Conservation (phyloP, 768 basidiomycete genomes). For the Pisolithus microcarpus region DNA sequence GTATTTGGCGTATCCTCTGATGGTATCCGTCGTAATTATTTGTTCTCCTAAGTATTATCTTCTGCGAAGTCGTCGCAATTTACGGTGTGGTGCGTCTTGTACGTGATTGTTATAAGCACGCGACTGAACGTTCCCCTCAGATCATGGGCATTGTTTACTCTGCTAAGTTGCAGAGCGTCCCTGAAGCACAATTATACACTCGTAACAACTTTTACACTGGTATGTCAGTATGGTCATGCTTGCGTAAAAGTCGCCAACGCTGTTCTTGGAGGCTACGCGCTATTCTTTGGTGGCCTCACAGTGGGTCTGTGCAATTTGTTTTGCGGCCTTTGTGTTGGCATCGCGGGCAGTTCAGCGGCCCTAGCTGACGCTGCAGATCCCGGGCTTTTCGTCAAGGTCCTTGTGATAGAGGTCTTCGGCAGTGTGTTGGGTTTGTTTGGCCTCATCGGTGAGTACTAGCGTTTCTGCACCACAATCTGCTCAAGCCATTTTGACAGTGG, state of each 20-base stretch:
- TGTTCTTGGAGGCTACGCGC: conserved; percentile 60
- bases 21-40: neutral
- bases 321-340: conserved; percentile 89
- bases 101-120: neutral
- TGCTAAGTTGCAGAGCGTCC: conserved; percentile 58
- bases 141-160: conserved; percentile 97
- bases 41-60: conserved; percentile 69
- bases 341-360: conserved; percentile 93
- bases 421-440: conserved; percentile 91
- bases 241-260: neutral
- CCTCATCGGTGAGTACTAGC: conserved; percentile 64
- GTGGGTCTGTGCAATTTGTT: conserved; percentile 92
- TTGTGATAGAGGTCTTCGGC: conserved; percentile 92
- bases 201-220: conserved; percentile 90
- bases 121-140: conserved; percentile 27
- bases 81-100: conserved; percentile 76
- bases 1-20: conserved; percentile 34
- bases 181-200: conserved; percentile 69
- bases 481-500: conserved; percentile 42
- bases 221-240: conserved; percentile 16
- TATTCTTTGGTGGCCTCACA: conserved; percentile 96
- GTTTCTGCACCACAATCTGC: neutral
- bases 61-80: conserved; percentile 99
- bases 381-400: conserved; percentile 89
- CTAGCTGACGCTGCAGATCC: conserved; percentile 95